phyloP scores from a whole-genome alignment of 768 basidiomycete species.

The Pleurotus pulmonarius region DNA sequence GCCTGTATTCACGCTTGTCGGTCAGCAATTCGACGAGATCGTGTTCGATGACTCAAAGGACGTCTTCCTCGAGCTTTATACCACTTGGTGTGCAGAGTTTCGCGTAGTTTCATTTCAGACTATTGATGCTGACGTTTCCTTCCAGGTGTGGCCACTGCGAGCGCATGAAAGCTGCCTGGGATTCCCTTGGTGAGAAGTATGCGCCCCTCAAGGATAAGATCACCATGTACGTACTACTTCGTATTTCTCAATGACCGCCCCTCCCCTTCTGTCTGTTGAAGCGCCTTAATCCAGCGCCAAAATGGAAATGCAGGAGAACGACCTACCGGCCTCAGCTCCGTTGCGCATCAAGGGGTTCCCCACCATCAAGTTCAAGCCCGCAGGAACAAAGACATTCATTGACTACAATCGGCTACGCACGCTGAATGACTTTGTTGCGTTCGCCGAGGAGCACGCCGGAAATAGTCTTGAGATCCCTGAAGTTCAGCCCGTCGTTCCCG shows the following conservation, averaged over 20 bases:
- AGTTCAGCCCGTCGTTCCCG: constrained; percentile 18
- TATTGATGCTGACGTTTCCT: background rate
- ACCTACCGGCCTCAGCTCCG: constrained; percentile 83
- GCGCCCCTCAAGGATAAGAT: constrained; percentile 68
- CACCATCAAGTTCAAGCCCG: constrained; percentile 94
- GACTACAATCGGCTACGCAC: constrained; percentile 93
- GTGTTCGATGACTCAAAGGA: constrained; percentile 88
- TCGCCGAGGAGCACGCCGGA: constrained; percentile 76
- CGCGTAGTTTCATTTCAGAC: background rate
- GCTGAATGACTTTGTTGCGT: constrained; percentile 79
- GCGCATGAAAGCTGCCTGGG: constrained; percentile 93
- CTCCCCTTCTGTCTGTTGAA: no score
- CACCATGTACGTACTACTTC: constrained; percentile 56
- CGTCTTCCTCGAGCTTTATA: constrained; percentile 95
- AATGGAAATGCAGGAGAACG: constrained; percentile 95
- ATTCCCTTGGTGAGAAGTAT: constrained; percentile 84
- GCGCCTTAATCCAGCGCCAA: constrained; percentile 62
- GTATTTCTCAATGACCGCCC: background rate
- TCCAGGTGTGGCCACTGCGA: constrained; percentile 92
- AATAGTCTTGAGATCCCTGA: constrained; percentile 53
- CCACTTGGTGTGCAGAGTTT: constrained; percentile 72
- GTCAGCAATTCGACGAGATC: constrained; percentile 84
- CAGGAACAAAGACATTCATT: constrained; percentile 82
- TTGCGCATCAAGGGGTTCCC: constrained; percentile 92
- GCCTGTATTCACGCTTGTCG: constrained; percentile 78